phyloP scores from a whole-genome alignment of 345 rosid genomes.

The Mangifera indica region DNA sequence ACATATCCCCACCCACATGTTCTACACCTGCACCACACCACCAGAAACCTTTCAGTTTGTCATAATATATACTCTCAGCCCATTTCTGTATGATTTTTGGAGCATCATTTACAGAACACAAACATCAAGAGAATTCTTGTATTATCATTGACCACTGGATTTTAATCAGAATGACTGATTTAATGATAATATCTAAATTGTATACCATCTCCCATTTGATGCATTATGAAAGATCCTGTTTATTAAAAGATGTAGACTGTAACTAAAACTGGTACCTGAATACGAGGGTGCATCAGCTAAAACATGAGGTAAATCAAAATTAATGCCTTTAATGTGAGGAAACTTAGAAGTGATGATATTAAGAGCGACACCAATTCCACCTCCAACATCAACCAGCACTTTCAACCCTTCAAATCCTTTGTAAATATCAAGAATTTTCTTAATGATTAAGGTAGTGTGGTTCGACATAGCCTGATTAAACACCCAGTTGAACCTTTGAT shows the following conservation, averaged over 20 bases:
- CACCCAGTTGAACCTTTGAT: slow-evolving; percentile 29
- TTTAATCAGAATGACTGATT: too few species aligned
- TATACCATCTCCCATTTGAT: not conserved
- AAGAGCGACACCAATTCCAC: too few species aligned
- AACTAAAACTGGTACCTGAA: slow-evolving; percentile 23
- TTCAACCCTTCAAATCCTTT: too few species aligned
- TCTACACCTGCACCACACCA: slow-evolving; percentile 49
- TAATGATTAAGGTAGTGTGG: slow-evolving; percentile 25
- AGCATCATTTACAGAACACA: too few species aligned
- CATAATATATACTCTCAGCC: too few species aligned
- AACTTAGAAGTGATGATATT: too few species aligned
- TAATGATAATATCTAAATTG: not conserved
- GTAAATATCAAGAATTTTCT: too few species aligned
- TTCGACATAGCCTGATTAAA: slow-evolving; percentile 33
- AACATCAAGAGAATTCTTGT: too few species aligned
- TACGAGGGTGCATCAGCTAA: slow-evolving; percentile 31
- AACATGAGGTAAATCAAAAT: slow-evolving; percentile 41
- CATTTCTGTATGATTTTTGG: too few species aligned
- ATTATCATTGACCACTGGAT: not conserved
- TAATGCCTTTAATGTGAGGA: slow-evolving; percentile 8
- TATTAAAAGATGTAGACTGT: too few species aligned
- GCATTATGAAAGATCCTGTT: not conserved
- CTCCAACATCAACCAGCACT: too few species aligned
- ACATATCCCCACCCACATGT: slow-evolving; percentile 91
- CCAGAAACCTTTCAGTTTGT: not conserved